Evolutionary conservation across 495 filamentous ascomycete species (phyloP), one percentile per base, ranked within the genome.

Genomic region (Talaromyces proteolyticus): DNA sequence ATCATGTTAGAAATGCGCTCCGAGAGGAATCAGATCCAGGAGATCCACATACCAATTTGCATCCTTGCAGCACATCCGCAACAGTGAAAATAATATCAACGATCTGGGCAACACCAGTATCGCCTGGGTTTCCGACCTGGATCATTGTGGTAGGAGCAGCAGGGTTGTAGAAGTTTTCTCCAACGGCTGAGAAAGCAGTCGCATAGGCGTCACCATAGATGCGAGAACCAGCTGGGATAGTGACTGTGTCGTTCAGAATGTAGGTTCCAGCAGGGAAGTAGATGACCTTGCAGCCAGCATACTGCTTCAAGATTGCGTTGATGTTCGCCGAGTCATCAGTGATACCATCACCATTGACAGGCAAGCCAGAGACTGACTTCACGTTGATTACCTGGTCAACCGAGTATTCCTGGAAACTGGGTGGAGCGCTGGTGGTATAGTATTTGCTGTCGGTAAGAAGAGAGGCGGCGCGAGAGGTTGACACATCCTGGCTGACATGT

Each of bases 251-350:
- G 4, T 69, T 80, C 29, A 86, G 75, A 6, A 74, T 58, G 55
- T 88, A 88, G 0, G 73, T 73, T 10, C 84, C 82, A 19, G 68
- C 65, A 3, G 82, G 81, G 54, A 88, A 80, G 57, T 74, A 87
- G 1, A 77, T 68, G 19, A 85, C 63, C 49, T 76, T 80, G 61
- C 72, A 64, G 36, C 61, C 58, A 24, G 74, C 66, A 42, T 79
- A 65, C 51, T 75, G 47, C 40, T 73, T 52, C 41, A 81, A 29
- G 57, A 81, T 72, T 4, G 65, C 55, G 52, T 84, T 80, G 38
- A 87, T 68, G 6, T 67, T 65, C 0, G 51, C 58, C 0, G 76
- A 74, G 41, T 76, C 72, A 43, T 75, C 73, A 1, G 66, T 68
- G 1, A 53, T 46, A 7, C 72, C 71, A 44, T 76, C 70, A 18